Evolutionary conservation across 306 rosid genomes (phyloP).

Genomic region (Prinsepia uniflora): DNA sequence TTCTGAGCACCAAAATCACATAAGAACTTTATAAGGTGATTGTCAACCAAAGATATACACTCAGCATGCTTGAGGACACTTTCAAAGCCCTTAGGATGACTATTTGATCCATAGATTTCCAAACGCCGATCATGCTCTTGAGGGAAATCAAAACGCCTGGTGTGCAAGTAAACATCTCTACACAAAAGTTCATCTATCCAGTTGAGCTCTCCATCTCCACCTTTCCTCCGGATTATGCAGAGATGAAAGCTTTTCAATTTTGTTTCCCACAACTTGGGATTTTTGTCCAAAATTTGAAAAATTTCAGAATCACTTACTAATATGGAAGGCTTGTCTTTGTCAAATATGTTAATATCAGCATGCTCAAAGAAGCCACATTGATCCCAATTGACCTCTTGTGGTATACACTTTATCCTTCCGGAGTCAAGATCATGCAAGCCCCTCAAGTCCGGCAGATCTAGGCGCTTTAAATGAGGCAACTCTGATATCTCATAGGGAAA

Average conservation of each 20-base stretch:
- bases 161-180: constrained; percentile 1
- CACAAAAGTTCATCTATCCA: not conserved
- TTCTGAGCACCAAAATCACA: constrained; percentile 16
- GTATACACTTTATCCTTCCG: constrained; percentile 1
- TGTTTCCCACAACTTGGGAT: constrained; percentile 12
- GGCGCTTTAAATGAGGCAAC: constrained; percentile 18
- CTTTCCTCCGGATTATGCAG: constrained; percentile 1
- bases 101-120: constrained; percentile 15
- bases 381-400: not conserved
- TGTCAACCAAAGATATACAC: constrained; percentile 23
- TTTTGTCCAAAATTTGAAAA: constrained; percentile 16
- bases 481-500: constrained; percentile 22
- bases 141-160: not conserved
- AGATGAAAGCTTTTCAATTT: constrained; percentile 9
- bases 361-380: not conserved
- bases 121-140: not conserved
- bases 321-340: constrained; percentile 3
- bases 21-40: constrained; percentile 12
- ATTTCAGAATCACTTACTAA: constrained; percentile 3
- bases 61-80: constrained; percentile 1
- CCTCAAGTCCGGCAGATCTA: constrained; percentile 23
- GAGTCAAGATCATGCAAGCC: constrained; percentile 1
- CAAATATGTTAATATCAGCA: not conserved
- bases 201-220: constrained; percentile 7
- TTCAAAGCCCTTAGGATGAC: constrained; percentile 9